Base-by-base conservation (phyloP, 1,284 basidiomycete species). In the Pascua sp. region DNA sequence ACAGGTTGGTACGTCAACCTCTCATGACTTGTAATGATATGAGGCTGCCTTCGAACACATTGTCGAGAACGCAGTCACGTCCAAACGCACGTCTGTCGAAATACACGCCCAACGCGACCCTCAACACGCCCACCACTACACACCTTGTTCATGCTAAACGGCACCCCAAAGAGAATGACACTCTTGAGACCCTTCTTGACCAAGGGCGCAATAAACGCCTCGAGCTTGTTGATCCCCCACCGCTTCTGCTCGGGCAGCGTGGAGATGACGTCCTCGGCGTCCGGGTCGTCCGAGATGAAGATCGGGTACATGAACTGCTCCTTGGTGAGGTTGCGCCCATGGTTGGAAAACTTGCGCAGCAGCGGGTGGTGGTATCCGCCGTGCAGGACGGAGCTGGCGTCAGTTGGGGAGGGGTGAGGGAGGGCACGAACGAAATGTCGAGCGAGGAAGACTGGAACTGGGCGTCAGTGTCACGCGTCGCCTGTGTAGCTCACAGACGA, bases 281-380 rank as follows among this genome's bases (percentile, higher is more conserved):
- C 83, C 1, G 90, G 86, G 62, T 95, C 90, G 75, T 96, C 93
- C 16, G 91, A 91, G 70, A 97, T 89, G 76, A 97, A 96, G 70
- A 97, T 92, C 11, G 93, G 93, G 77, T 96, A 97, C 89, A 96
- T 96, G 77, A 97, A 82, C 92, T 95, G 95, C 59, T 84, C 84
- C 77, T 93, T 94, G 40, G 86, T 87, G 67, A 94, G 83, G 55
- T 82, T 82, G 56, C 86, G 83, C 7, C 76, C 74, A 56, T 84
- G 82, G 47, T 83, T 81, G 78, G 96, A 93, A 85, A 89, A 92
- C 78, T 85, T 83, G 44, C 93, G 86, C 13, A 90, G 83, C 58
- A 91, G 83, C 7, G 92, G 88, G 77, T 95, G 91, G 62, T 90
- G 86, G 79, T 94, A 94, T 41, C 93, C 92, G 59, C 93, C 92